phyloP scores from a whole-genome alignment of 345 rosid species.

The Linum tenue region DNA sequence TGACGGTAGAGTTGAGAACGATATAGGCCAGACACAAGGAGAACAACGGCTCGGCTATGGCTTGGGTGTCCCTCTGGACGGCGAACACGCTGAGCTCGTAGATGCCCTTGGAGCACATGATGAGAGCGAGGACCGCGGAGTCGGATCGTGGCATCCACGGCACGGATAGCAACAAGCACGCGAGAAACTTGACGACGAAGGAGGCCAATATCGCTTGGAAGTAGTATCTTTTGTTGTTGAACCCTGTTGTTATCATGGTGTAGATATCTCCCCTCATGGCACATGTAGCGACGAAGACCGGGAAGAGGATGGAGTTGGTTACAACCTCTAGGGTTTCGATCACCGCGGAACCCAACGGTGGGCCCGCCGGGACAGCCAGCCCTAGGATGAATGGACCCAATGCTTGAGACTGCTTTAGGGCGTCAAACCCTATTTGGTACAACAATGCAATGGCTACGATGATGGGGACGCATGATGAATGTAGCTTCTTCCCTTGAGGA shows the following conservation, averaged over 20 bases:
- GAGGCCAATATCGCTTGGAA: not conserved
- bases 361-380: conserved; percentile 34
- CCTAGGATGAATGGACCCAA: conserved; percentile 28
- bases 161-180: conserved; percentile 18
- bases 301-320: conserved; percentile 22
- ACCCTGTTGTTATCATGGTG: not conserved
- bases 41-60: conserved; percentile 12
- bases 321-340: conserved; percentile 24
- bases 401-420: conserved; percentile 1
- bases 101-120: conserved; percentile 32
- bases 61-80: conserved; percentile 12
- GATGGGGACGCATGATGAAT: conserved; percentile 2
- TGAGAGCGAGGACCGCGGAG: conserved; percentile 24
- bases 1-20: conserved; percentile 14
- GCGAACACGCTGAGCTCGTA: conserved; percentile 15
- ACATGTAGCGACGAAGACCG: conserved; percentile 17
- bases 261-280: conserved; percentile 20
- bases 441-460: conserved; percentile 14
- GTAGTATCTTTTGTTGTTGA: not conserved
- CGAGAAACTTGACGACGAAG: conserved; percentile 5
- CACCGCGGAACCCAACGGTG: conserved; percentile 36
- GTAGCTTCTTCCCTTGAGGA: conserved; percentile 26
- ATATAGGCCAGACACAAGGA: conserved; percentile 11
- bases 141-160: conserved; percentile 16
- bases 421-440: conserved; percentile 5